phyloP scores from a whole-genome alignment of 2,329 filamentous ascomycete species.

The Cercospora citrullina region DNA sequence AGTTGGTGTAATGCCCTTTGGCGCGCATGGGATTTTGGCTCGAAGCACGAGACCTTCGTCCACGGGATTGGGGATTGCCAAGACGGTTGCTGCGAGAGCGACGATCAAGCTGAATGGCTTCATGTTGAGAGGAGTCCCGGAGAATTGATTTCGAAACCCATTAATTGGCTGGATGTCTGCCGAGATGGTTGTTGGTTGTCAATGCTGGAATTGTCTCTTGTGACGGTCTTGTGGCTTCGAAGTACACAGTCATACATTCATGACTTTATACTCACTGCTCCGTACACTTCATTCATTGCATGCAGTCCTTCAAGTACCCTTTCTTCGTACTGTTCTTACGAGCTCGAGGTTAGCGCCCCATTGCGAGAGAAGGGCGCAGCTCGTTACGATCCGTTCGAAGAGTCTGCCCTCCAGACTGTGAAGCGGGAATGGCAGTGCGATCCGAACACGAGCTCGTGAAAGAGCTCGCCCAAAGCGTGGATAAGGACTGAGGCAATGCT shows the following conservation, averaged over 20 bases:
- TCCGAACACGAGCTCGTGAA: not conserved
- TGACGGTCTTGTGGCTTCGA: not conserved
- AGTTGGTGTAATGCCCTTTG: too few species aligned
- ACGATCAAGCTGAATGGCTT: not conserved
- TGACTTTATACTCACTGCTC: not conserved
- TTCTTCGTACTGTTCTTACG: not conserved
- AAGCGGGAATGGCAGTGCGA: not conserved
- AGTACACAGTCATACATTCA: not conserved
- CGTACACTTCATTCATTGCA: not conserved
- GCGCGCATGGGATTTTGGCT: too few species aligned
- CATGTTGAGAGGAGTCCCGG: not conserved
- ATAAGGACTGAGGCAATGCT: not conserved
- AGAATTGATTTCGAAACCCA: not conserved
- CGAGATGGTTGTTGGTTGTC: not conserved
- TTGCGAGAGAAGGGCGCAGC: not conserved
- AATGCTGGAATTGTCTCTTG: not conserved
- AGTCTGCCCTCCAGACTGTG: not conserved
- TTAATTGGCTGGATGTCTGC: not conserved
- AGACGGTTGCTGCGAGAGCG: not conserved
- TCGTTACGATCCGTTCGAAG: not conserved
- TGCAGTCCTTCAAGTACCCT: not conserved
- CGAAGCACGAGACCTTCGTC: not conserved
- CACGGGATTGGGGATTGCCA: not conserved
- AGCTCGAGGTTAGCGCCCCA: not conserved
- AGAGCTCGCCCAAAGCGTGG: not conserved